phyloP scores from a whole-genome alignment of 2,329 filamentous ascomycete species.

The Penicillium occitanis region DNA sequence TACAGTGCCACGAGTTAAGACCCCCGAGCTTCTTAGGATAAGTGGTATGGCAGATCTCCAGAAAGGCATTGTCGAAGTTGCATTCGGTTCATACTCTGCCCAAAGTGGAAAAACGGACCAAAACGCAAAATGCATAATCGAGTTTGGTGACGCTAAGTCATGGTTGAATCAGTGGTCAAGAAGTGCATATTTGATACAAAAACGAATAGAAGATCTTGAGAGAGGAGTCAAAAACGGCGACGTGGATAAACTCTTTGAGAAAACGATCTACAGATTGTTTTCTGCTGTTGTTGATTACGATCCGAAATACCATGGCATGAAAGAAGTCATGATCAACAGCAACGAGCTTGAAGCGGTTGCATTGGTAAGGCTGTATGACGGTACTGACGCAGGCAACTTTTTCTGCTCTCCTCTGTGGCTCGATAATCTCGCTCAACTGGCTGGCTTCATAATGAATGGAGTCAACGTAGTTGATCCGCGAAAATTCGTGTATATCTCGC shows the following conservation, averaged over 20 bases:
- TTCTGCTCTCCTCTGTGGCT: conserved; percentile 33
- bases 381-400: background rate
- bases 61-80: background rate
- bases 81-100: background rate
- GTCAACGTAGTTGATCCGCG: conserved; percentile 31
- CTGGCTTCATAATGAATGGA: conserved; percentile 42
- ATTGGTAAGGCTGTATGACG: background rate
- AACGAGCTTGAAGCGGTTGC: conserved; percentile 26
- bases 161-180: background rate
- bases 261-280: conserved; percentile 34
- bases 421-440: conserved; percentile 37
- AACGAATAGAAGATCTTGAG: background rate
- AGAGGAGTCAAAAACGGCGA: background rate
- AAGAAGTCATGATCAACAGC: conserved; percentile 37
- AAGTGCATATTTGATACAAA: background rate
- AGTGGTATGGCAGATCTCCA: background rate
- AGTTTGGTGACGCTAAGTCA: background rate
- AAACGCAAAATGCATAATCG: background rate
- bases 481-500: conserved; percentile 35
- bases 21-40: background rate
- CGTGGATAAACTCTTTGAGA: background rate
- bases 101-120: background rate
- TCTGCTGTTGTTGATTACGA: conserved; percentile 35
- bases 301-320: conserved; percentile 35
- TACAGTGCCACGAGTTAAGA: background rate